These are phyloP conservation scores for Neurospora cerealis DNA, from an alignment of 495 filamentous ascomycete genomes.

Conservation along the genomic window DNA sequence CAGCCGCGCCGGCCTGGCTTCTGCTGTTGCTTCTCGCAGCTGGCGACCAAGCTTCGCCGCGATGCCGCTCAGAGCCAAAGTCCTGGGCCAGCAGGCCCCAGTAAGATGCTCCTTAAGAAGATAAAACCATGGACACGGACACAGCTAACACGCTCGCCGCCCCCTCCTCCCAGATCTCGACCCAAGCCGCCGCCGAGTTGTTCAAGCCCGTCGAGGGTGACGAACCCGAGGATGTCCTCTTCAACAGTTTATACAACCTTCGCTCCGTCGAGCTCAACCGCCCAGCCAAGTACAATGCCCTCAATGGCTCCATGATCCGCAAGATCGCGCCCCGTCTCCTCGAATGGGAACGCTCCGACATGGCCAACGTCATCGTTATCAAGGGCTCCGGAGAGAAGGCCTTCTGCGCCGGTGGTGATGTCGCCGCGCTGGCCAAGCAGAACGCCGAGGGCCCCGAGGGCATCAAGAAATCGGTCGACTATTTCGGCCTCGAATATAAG, in stretches of 20 bases:
- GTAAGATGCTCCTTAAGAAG: slow-evolving; percentile 19
- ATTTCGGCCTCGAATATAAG: slow-evolving; percentile 86
- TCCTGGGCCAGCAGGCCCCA: slow-evolving; percentile 49
- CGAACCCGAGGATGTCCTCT: slow-evolving; percentile 84
- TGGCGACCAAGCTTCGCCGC: slow-evolving; percentile 20
- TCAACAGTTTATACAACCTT: slow-evolving; percentile 76
- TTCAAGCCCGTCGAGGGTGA: slow-evolving; percentile 47
- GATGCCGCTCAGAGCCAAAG: slow-evolving; percentile 87
- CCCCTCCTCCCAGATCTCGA: slow-evolving; percentile 45
- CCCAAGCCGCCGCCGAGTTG: slow-evolving; percentile 15
- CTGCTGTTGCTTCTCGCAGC: slow-evolving; percentile 26
- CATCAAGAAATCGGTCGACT: slow-evolving; percentile 59
- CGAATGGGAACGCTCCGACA: slow-evolving; percentile 89
- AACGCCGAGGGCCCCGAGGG: slow-evolving; percentile 61
- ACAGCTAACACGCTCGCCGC: background rate
- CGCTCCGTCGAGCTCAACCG: slow-evolving; percentile 92
- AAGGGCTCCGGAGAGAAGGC: slow-evolving; percentile 77
- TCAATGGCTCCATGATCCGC: slow-evolving; percentile 85
- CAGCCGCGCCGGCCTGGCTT: slow-evolving; percentile 30
- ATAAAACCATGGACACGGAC: background rate
- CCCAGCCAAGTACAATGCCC: slow-evolving; percentile 77
- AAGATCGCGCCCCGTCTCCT: slow-evolving; percentile 81
- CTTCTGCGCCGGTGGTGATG: slow-evolving; percentile 91
- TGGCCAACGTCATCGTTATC: slow-evolving; percentile 87
- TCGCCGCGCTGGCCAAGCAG: slow-evolving; percentile 60